A percentile compares a stretch with the other conserved stretches of the same genome.
These are phyloP conservation scores for Letharia lupina DNA, from an alignment of 495 filamentous ascomycete species.

Conservation along the genomic window DNA sequence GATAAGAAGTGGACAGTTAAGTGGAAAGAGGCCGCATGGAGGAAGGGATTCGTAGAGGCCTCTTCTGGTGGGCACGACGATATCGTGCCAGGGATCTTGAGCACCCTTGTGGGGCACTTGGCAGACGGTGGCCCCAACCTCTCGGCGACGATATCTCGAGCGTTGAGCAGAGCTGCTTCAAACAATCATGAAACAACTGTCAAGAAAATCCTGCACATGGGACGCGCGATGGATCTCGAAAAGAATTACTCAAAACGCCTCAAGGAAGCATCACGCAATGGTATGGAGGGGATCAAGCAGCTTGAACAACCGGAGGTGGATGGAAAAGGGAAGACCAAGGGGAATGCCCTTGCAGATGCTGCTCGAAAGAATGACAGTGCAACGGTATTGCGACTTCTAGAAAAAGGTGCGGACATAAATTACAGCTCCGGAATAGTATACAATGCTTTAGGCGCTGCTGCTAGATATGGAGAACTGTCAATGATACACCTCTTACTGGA, in stretches of 20 bases:
- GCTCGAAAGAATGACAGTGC: not conserved
- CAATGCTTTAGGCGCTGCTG: constrained; percentile 24
- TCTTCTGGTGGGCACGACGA: not conserved
- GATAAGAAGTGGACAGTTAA: not conserved
- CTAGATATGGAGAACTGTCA: constrained; percentile 22
- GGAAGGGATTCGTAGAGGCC: not conserved
- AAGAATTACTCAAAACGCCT: not conserved
- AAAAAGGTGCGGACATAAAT: constrained; percentile 11
- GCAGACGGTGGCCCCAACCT: not conserved
- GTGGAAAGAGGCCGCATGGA: not conserved
- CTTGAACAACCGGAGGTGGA: not conserved
- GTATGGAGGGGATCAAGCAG: not conserved
- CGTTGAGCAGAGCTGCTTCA: constrained; percentile 1
- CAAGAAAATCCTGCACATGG: not conserved
- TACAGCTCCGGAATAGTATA: not conserved
- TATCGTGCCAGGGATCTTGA: not conserved
- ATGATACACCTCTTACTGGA: constrained; percentile 24
- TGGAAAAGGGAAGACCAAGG: constrained; percentile 4
- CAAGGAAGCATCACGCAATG: not conserved
- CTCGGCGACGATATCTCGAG: not conserved
- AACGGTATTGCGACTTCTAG: constrained; percentile 7
- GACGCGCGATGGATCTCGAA: not conserved
- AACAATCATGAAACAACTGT: constrained; percentile 7
- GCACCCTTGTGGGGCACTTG: not conserved
- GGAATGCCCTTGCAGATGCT: constrained; percentile 2